Evolutionary conservation across 305 asterid genomes (phyloP).

Genomic region (Plantago coronopus): DNA sequence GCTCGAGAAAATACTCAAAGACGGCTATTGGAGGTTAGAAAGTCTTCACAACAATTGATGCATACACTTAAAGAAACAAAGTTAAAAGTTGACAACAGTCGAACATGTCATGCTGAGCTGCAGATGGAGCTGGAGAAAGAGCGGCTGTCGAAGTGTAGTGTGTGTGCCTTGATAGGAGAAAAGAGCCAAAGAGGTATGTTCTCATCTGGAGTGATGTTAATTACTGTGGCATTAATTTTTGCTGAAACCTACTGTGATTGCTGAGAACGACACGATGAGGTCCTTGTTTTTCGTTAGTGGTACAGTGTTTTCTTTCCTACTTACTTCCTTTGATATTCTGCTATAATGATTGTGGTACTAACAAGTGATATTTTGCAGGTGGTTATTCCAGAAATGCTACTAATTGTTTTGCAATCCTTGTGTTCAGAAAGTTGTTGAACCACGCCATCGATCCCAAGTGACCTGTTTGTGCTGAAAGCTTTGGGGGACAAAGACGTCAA

Average conservation of each 20-base stretch:
- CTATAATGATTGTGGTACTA: constrained; percentile 13
- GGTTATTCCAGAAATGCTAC: constrained; percentile 87
- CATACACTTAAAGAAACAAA: constrained; percentile 66
- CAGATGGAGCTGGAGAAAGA: constrained; percentile 87
- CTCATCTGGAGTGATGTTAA: constrained; percentile 13
- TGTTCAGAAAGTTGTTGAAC: constrained; percentile 60
- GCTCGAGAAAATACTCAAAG: constrained; percentile 59
- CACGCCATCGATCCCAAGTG: constrained; percentile 95
- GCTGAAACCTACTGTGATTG: background rate
- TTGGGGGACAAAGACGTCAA: constrained; percentile 84
- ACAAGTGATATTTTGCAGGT: constrained; percentile 50
- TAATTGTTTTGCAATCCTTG: constrained; percentile 95
- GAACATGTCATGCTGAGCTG: constrained; percentile 57
- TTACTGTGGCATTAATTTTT: constrained; percentile 5
- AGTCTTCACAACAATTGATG: constrained; percentile 50
- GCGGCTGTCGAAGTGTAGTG: constrained; percentile 89
- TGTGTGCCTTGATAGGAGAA: constrained; percentile 85
- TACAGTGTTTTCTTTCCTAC: background rate
- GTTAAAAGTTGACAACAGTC: constrained; percentile 55
- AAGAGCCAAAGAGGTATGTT: constrained; percentile 86
- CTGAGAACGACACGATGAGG: background rate
- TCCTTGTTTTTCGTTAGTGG: background rate
- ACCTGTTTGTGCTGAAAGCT: constrained; percentile 83
- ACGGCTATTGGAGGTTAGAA: constrained; percentile 51
- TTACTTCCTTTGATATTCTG: background rate